These are phyloP conservation scores for Pseudognaphalium luteoalbum DNA, from an alignment of 129 eudicot species.

Conservation along the genomic window DNA sequence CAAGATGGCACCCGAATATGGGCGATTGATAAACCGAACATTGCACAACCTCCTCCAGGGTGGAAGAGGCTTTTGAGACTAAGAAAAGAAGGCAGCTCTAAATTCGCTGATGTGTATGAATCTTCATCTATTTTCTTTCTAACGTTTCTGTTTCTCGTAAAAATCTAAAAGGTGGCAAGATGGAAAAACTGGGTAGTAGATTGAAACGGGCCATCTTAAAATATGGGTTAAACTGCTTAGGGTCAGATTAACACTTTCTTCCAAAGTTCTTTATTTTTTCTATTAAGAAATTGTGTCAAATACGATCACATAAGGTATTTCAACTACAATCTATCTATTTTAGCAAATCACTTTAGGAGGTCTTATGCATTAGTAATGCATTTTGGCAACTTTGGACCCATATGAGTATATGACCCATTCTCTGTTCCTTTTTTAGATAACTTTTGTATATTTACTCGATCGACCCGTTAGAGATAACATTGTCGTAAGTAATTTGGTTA, in stretches of 20 bases:
- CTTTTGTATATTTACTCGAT: not conserved
- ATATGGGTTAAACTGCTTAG: not conserved
- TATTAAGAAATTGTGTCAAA: not conserved
- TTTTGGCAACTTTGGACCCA: not conserved
- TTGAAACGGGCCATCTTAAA: not conserved
- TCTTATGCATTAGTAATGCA: not conserved
- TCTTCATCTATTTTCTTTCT: not conserved
- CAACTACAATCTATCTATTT: not conserved
- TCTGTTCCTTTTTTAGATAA: no score
- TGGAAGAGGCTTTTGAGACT: constrained; percentile 82
- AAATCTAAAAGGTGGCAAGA: not conserved
- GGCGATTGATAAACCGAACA: constrained; percentile 95
- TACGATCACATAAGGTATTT: not conserved
- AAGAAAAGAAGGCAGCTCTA: constrained; percentile 76
- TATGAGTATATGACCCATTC: not conserved
- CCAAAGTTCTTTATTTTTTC: not conserved
- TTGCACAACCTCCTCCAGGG: constrained; percentile 89
- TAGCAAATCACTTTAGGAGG: not conserved
- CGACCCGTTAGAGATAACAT: not conserved
- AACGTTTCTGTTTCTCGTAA: not conserved
- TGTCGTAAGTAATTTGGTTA: no score
- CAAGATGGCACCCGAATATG: constrained; percentile 91
- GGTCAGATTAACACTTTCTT: not conserved
- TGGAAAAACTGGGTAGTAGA: not conserved
- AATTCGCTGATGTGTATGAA: constrained; percentile 89